Percentiles rank a stretch among this genome's conserved stretches.
Evolutionary conservation across 1,284 basidiomycete genomes (phyloP).

Genomic region (Microbotryum scabiosae): DNA sequence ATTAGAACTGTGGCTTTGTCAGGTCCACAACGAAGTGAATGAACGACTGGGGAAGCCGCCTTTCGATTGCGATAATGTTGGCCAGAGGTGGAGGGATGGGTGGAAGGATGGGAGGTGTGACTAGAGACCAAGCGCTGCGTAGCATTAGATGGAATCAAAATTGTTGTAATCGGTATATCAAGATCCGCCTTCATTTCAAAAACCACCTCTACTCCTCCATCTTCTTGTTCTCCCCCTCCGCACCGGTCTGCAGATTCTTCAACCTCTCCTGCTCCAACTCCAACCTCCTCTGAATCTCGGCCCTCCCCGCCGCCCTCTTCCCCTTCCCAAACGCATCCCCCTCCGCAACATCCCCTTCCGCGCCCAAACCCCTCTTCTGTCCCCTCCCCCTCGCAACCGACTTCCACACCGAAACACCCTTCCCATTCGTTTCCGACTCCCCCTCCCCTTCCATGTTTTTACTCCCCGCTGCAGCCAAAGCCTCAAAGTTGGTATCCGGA

Average conservation of each 20-base stretch:
- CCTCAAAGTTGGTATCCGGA: slow-evolving; percentile 15
- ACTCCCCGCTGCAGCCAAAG: not conserved
- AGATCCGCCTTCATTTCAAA: not conserved
- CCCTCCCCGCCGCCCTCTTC: slow-evolving; percentile 18
- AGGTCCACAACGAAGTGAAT: slow-evolving; percentile 86
- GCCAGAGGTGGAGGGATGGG: slow-evolving; percentile 85
- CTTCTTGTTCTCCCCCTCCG: slow-evolving; percentile 7
- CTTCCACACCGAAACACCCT: slow-evolving; percentile 1
- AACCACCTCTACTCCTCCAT: slow-evolving; percentile 10
- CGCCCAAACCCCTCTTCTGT: not conserved
- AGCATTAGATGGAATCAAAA: not conserved
- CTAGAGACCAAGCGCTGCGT: slow-evolving; percentile 38
- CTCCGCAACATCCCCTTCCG: not conserved
- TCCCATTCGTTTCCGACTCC: not conserved
- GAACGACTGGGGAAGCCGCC: slow-evolving; percentile 66
- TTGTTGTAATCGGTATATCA: not conserved
- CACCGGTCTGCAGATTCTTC: slow-evolving; percentile 4
- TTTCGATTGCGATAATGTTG: slow-evolving; percentile 70
- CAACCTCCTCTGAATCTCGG: slow-evolving; percentile 21
- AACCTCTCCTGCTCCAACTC: slow-evolving; percentile 17
- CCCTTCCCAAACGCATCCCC: not conserved
- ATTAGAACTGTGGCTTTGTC: slow-evolving; percentile 77
- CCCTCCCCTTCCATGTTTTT: not conserved
- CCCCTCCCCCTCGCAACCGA: slow-evolving; percentile 4
- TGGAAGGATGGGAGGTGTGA: slow-evolving; percentile 79